Base-by-base conservation (phyloP, 805 yeast species). In the Saccharomycopsis capsularis region DNA sequence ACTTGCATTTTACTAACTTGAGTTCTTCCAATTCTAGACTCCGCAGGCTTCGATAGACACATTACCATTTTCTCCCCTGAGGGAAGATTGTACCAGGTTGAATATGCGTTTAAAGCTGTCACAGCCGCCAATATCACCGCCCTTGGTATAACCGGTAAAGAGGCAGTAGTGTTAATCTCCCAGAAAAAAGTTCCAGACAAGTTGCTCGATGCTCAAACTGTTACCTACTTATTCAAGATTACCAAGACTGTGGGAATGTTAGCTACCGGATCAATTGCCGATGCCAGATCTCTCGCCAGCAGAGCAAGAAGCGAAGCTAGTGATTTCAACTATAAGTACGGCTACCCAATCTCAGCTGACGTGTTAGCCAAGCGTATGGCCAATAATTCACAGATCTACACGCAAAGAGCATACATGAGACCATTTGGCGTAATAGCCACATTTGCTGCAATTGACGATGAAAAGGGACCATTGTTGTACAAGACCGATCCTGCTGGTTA, bases 401-500 rank as follows among this genome's bases (percentile, higher is more conserved):
- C 99, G 38, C 99, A 93, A 69, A 78, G 97, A 63, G 98, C 98
- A 9, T 91, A 91, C 67, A 93, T 93, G 98, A 81, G 99, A 68
- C 99, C 99, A 23, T 73, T 89, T 57, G 99, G 99, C 35, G 96
- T 91, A 52, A 87, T 95, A 25, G 74, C 89, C 62, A 88, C 96
- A 23, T 83, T 91, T 60, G 76, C 89, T 51, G 79, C 95, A 40
- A 82, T 85, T 50, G 97, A 89, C 65, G 96, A 88, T 62, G 95
- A 83, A 67, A 66, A 71, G 47, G 99, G 98, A 1, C 96, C 99
- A 24, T 79, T 81, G 59, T 74, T 93, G 52, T 89, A 78, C 71
- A 93, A 91, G 71, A 82, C 93, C 57, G 99, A 93, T 67, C 99
- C 99, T 16, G 98, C 99, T 3, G 99, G 99, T 5, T 91, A 91